A percentile compares a stretch with the other conserved stretches of the same genome.
phyloP scores from a whole-genome alignment of 495 filamentous ascomycete genomes.

The Daldinia childiae region DNA sequence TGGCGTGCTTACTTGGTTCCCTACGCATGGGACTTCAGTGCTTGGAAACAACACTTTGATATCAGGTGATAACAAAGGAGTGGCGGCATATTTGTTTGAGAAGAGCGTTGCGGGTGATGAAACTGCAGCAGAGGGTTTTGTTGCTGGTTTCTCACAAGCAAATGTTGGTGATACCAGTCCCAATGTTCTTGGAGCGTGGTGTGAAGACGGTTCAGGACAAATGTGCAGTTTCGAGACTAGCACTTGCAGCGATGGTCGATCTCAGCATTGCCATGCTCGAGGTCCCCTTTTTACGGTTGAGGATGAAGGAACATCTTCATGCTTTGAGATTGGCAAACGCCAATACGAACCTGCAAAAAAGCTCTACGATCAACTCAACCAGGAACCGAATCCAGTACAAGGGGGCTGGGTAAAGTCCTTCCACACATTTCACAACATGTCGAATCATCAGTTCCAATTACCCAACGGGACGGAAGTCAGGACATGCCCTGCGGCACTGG shows the following conservation, averaged over 20 bases:
- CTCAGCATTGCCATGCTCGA: conserved; percentile 81
- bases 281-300: conserved; percentile 80
- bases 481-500: conserved; percentile 92
- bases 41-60: conserved; percentile 93
- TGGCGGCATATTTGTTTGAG: conserved; percentile 88
- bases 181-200: conserved; percentile 86
- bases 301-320: conserved; percentile 79
- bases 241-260: conserved; percentile 76
- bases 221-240: conserved; percentile 79
- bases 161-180: conserved; percentile 94
- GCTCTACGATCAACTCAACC: conserved; percentile 67
- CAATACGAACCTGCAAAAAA: conserved; percentile 75
- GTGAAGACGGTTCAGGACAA: conserved; percentile 77
- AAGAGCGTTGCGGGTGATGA: conserved; percentile 64
- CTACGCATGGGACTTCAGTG: conserved; percentile 92
- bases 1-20: conserved; percentile 90
- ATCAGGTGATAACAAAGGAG: conserved; percentile 95
- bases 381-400: conserved; percentile 58
- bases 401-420: conserved; percentile 74
- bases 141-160: conserved; percentile 94
- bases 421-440: conserved; percentile 80
- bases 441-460: conserved; percentile 75
- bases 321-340: conserved; percentile 78
- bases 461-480: conserved; percentile 75
- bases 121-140: conserved; percentile 72